Base-by-base conservation (phyloP, 1,284 basidiomycete genomes). In the Erythrobasidium hasegawianum region DNA sequence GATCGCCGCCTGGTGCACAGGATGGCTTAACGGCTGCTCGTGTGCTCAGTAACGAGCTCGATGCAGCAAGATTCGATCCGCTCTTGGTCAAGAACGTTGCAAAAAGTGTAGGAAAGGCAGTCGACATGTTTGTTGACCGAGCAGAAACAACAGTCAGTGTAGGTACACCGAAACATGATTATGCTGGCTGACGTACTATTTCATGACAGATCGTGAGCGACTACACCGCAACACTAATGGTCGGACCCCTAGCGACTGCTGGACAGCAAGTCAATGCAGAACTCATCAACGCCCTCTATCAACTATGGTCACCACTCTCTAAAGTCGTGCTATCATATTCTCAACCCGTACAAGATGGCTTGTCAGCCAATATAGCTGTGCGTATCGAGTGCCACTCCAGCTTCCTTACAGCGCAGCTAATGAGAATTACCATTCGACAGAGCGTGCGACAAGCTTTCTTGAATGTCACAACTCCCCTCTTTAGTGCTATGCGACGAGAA, bases 1-100 rank as follows among this genome's bases (percentile, higher is more conserved):
- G 88, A 11, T 76, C 81, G 0, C 86, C 89, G 0, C 90, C 92
- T 0, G 85, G 86, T 0, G 81, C 84, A 39, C 82, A 81, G 33
- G 91, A 95, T 64, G 93, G 89, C 2, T 79, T 86, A 3, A 85
- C 84, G 59, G 81, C 93, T 38, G 85, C 88, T 0, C 82, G 92
- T 10, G 83, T 84, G 0, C 81, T 94, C 40, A 84, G 85, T 16
- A 97, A 97, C 76, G 93, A 96, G 75, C 82, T 97, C 2, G 94
- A 97, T 76, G 85, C 90, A 1, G 92, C 91, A 2, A 84, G 88
- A 64, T 97, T 96, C 75, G 94, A 97, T 77, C 94, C 94, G 0
- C 75, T 97, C 29, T 81, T 97, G 8, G 84, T 91, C 5, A 83
- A 83, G 62, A 83, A 84, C 1, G 86, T 94, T 2, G 89, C 91